Evolutionary conservation across 75 land plant species (phyloP), one percentile per base, ranked within the genome.

Genomic region (Picea glauca): DNA sequence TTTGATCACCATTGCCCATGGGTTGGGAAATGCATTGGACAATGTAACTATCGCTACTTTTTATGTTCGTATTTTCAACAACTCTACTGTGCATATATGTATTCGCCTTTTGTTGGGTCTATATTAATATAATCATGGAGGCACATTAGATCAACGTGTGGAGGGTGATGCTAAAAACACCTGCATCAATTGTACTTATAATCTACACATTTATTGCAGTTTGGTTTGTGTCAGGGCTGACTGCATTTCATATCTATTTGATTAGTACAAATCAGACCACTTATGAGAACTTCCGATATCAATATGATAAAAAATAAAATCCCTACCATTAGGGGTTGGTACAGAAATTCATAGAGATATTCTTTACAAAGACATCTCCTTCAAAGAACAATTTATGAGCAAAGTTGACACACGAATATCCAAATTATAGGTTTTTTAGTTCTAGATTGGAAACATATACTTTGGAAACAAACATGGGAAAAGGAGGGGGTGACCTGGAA

Each of bases 1-100:
- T 94, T 94, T 82, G 96, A 94, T 90, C 96, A 94, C 77, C 96
- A 94, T 80, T 94, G 96, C 74, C 94, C 96, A 11, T 94, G 96
- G 96, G 96, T 91, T 32, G 96, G 96, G 72, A 94, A 94, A 77
- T 94, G 96, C 80, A 94, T 94, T 80, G 96, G 94, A 56, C 35
- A 81, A 73, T 78, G 94, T 20, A 93, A 93, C 68, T 93, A 93
- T 57, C 82, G 89, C 35, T 93, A 85, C 83, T 93, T 43, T 88
- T 87, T 76, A 83, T 90, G 88, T 93, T 93, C 60, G 83, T 93
- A 38, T 88, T 80, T 30, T 85, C 93, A 31, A 79, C 94, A 61
- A 88, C 91, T 33, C 2, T 85, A 7, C 58, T 93, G n/a, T 93
- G 93, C 81, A 57, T 90, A 4, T 90, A 88, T 82, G 87, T 88